phyloP scores from a whole-genome alignment of 2,329 filamentous ascomycete species.

The Colletotrichum destructivum region DNA sequence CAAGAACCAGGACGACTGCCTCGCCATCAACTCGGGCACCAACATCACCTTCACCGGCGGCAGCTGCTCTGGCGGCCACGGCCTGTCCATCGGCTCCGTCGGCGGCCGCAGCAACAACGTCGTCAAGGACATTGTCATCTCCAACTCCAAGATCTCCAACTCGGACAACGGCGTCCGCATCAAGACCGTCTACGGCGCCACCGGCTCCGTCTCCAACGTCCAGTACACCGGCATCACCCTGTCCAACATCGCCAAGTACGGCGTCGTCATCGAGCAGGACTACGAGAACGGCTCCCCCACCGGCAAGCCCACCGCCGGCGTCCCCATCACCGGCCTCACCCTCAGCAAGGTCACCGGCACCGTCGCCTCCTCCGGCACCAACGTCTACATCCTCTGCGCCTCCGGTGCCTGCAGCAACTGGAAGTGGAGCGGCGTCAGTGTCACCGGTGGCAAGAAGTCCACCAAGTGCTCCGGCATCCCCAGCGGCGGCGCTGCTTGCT shows the following conservation, averaged over 20 bases:
- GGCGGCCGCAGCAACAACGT: conserved; percentile 66
- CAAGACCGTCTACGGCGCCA: conserved; percentile 64
- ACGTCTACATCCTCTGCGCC: conserved; percentile 69
- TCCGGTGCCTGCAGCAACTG: conserved; percentile 65
- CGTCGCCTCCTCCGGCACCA: conserved; percentile 55
- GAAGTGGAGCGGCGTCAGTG: conserved; percentile 64
- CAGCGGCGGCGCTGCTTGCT: conserved; percentile 38
- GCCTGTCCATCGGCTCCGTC: conserved; percentile 60
- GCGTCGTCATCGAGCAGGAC: conserved; percentile 59
- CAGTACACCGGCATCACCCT: conserved; percentile 61
- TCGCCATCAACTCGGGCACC: conserved; percentile 69
- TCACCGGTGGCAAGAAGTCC: conserved; percentile 66
- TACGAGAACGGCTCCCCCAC: conserved; percentile 64
- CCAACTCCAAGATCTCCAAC: conserved; percentile 64
- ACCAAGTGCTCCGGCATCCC: conserved; percentile 48
- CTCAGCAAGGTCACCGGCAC: conserved; percentile 60
- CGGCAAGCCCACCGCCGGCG: conserved; percentile 49
- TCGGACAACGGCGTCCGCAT: conserved; percentile 68
- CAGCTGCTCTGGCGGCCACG: conserved; percentile 61
- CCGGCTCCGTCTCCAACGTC: conserved; percentile 60
- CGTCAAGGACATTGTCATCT: conserved; percentile 66
- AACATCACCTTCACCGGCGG: conserved; percentile 63
- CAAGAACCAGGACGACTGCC: conserved; percentile 75
- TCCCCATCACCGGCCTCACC: conserved; percentile 68
- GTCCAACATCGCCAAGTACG: conserved; percentile 57